phyloP scores from a whole-genome alignment of 2,329 filamentous ascomycete species.

The Colletotrichum abscissum region DNA sequence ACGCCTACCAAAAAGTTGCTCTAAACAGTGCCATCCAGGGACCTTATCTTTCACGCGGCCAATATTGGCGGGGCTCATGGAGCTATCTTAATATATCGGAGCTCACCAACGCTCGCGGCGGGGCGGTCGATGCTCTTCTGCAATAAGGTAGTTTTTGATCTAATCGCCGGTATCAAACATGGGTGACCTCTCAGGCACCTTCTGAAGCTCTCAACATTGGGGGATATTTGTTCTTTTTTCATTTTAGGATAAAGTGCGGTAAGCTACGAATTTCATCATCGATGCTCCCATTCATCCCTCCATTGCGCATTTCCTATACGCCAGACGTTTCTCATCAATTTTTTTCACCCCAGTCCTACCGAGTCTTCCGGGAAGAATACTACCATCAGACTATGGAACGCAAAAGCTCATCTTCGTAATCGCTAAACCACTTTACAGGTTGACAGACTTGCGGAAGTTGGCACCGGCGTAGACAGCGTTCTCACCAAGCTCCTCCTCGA shows the following conservation, averaged over 20 bases:
- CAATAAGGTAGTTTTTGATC: neutral
- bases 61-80: neutral
- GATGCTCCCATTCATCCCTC: conserved; percentile 22
- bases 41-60: neutral
- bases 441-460: conserved; percentile 92
- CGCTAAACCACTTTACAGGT: conserved; percentile 70
- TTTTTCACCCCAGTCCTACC: neutral
- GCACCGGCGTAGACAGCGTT: conserved; percentile 91
- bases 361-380: neutral
- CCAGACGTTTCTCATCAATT: conserved; percentile 31
- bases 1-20: neutral
- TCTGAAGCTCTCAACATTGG: neutral
- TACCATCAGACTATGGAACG: neutral
- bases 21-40: neutral
- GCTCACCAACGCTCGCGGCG: neutral
- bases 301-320: conserved; percentile 25
- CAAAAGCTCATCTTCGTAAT: conserved; percentile 4
- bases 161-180: neutral
- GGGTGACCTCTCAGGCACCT: neutral
- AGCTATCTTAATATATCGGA: neutral
- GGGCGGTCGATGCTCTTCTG: neutral
- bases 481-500: conserved; percentile 97
- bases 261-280: conserved; percentile 34
- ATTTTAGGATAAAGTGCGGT: conserved; percentile 17
- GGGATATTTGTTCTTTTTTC: conserved; percentile 14